A percentile compares a stretch with the other conserved stretches of the same genome.
phyloP scores from a whole-genome alignment of 371 early-diverging fungal species.

The Apophysomyces elegans region DNA sequence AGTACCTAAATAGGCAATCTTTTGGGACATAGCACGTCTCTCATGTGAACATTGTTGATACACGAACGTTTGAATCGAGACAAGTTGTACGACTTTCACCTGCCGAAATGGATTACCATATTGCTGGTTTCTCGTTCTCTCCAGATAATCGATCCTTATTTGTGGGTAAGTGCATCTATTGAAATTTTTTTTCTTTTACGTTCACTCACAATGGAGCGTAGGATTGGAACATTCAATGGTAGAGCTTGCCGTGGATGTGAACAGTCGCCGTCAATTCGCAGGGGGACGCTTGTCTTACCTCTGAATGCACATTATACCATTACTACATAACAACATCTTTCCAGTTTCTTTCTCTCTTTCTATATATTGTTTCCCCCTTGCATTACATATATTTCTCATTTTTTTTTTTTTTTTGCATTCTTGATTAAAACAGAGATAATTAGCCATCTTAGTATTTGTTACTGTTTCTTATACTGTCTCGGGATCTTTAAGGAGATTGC shows the following conservation, averaged over 20 bases:
- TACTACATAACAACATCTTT: background rate
- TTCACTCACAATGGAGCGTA: background rate
- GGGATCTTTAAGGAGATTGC: too few relatives aligned
- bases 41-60: conserved; percentile 80
- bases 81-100: conserved; percentile 63
- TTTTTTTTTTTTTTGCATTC: background rate
- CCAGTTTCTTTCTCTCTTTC: background rate
- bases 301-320: background rate
- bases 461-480: background rate
- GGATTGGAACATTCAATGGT: conserved; percentile 28
- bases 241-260: conserved; percentile 26
- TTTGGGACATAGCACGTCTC: conserved; percentile 64
- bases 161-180: conserved; percentile 25
- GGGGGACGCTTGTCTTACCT: conserved; percentile 7
- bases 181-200: background rate
- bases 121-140: conserved; percentile 36
- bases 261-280: conserved; percentile 28
- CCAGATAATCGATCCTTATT: conserved; percentile 26
- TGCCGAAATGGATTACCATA: conserved; percentile 31
- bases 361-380: background rate
- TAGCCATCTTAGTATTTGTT: background rate
- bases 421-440: background rate
- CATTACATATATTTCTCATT: conserved; percentile 6
- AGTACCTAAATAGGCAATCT: background rate
- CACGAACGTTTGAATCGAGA: conserved; percentile 73